Evolutionary conservation across 192 early-diverging fungal genomes (phyloP), one percentile per base, ranked within the genome.

Genomic region (Coemansia sp.): DNA sequence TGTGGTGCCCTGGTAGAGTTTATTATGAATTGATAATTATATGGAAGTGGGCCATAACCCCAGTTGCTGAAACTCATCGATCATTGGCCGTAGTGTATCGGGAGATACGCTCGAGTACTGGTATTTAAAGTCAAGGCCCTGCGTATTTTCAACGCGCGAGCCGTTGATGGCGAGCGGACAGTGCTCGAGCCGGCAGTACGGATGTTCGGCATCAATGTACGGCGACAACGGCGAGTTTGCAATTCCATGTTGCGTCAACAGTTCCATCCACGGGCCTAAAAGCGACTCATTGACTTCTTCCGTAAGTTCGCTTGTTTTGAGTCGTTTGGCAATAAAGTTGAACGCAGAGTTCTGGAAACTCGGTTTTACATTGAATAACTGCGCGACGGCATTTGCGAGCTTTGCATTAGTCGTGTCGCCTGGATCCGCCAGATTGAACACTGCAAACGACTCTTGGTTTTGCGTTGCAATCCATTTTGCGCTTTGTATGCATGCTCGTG

Each of bases 261-360:
- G 74, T 19, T 90, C 87, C 45, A 92, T 89, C 96, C 96, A 98
- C 16, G 96, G 96, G 29, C 89, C 89, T 57, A 98, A 77, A 57
- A 96, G 91, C 73, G 89, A 92, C 64, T 97, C 94, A 61, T 98
- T 98, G 61, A 92, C 90, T 19, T 95, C 94, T 62, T 98, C 95
- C 4, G 91, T 91, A 16, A 95, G 86, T 12, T 87, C 87, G 49
- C 89, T 85, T 52, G 94, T 83, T 66, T 94, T 89, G n/a, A 94
- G 75, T 87, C 64, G 62, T 41, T 68, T 69, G 59, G 54, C 75
- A 48, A 83, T 59, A 60, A 64, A 78, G 59, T 73, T 78, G 51
- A 79, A 47, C 12, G 71, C 67, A 16, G 58, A 54, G 64, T 70
- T 78, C 12, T 76, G 69, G 58, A 73, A 83, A 20, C 49, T 64